Evolutionary conservation across 1,139 yeast genomes (phyloP).

Genomic region (Eremothecium gossypii): DNA sequence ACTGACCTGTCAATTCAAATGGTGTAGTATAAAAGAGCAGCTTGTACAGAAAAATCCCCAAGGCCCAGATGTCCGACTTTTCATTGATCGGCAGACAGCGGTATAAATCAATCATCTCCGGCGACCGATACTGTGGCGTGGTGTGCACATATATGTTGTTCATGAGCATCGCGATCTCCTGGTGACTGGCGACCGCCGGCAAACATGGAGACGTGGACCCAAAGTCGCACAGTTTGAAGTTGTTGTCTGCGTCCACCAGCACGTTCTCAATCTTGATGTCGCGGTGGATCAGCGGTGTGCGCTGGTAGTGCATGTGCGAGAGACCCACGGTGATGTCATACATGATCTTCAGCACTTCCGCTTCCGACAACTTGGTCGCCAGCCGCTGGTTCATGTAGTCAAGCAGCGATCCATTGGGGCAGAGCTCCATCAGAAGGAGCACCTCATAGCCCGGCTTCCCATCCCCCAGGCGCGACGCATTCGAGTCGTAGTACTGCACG

Average conservation of each 20-base stretch:
- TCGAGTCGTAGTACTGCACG: slow-evolving; percentile 87
- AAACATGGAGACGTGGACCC: slow-evolving; percentile 75
- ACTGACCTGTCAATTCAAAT: slow-evolving; percentile 70
- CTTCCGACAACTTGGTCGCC: slow-evolving; percentile 69
- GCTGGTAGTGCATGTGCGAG: slow-evolving; percentile 76
- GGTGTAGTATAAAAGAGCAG: slow-evolving; percentile 92
- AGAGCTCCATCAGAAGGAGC: slow-evolving; percentile 83
- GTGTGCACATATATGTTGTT: slow-evolving; percentile 86
- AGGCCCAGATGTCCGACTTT: slow-evolving; percentile 93
- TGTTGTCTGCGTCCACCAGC: slow-evolving; percentile 60
- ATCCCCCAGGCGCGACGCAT: slow-evolving; percentile 63
- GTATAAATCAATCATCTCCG: slow-evolving; percentile 90
- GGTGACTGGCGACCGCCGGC: slow-evolving; percentile 33
- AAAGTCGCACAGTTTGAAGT: slow-evolving; percentile 83
- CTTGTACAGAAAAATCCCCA: slow-evolving; percentile 85
- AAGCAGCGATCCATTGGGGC: slow-evolving; percentile 75
- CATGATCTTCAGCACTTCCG: slow-evolving; percentile 76
- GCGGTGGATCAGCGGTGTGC: slow-evolving; percentile 78
- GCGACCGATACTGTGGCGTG: slow-evolving; percentile 94
- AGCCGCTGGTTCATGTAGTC: slow-evolving; percentile 93
- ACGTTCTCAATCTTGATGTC: slow-evolving; percentile 96
- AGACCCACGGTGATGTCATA: slow-evolving; percentile 75
- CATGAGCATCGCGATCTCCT: slow-evolving; percentile 47
- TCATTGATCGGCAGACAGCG: slow-evolving; percentile 86
- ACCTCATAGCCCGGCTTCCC: slow-evolving; percentile 57